Percentiles rank a stretch among this genome's conserved stretches.
These are phyloP conservation scores for Xerophyta viscosa DNA, from an alignment of 106 monocot genomes.

Conservation along the genomic window DNA sequence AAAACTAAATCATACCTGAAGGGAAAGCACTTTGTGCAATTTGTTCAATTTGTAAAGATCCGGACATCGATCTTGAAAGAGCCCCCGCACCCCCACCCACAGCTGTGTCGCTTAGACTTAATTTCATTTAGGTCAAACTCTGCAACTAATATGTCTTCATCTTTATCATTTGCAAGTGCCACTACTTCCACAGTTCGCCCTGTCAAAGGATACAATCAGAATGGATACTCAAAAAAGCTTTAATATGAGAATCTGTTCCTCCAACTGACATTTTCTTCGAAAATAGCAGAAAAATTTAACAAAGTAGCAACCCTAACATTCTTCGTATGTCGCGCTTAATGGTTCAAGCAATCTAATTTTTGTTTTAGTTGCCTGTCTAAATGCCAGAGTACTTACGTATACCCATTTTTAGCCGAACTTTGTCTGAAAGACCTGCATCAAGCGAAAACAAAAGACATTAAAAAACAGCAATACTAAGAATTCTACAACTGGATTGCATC, in stretches of 20 bases:
- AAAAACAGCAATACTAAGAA: no score
- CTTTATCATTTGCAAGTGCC: constrained; percentile 71
- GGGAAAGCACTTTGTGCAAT: background rate
- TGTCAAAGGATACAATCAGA: constrained; percentile 14
- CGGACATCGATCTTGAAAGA: constrained; percentile 81
- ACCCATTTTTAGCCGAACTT: constrained; percentile 87
- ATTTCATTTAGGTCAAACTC: constrained; percentile 74
- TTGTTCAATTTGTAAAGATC: constrained; percentile 57
- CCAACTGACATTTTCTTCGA: no score
- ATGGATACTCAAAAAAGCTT: background rate
- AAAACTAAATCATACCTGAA: no score
- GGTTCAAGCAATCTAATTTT: no score
- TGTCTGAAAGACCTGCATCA: constrained; percentile 56
- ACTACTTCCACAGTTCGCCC: constrained; percentile 83
- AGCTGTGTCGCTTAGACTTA: constrained; percentile 69
- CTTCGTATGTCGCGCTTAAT: no score
- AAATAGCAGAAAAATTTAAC: no score
- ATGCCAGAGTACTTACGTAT: no score
- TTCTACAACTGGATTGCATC: background rate
- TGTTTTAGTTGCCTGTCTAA: no score
- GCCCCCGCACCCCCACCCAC: no score
- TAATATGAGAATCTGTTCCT: background rate
- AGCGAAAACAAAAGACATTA: background rate
- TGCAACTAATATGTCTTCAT: constrained; percentile 64
- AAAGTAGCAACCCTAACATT: no score